phyloP scores from a whole-genome alignment of 2,329 filamentous ascomycete genomes.

The Ophiostoma sp. region DNA sequence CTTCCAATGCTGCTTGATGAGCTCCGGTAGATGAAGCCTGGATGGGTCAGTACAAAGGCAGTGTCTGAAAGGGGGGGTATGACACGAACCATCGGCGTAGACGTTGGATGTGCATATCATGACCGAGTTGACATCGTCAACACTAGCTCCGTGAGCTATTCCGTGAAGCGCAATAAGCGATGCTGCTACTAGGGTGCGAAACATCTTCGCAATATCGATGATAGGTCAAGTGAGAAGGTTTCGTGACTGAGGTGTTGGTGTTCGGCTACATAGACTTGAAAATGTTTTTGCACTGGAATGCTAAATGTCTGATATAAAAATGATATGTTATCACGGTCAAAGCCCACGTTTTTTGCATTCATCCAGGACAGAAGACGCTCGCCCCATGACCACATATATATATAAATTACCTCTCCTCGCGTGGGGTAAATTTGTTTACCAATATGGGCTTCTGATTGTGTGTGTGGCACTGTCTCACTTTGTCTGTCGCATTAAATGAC shows the following conservation, averaged over 20 bases:
- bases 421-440: not conserved
- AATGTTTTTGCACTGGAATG: not conserved
- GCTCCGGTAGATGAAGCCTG: slow-evolving; percentile 24
- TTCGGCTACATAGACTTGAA: not conserved
- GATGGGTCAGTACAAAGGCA: not conserved
- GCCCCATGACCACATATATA: not conserved
- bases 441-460: not conserved
- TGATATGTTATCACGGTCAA: not conserved
- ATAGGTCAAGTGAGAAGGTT: not conserved
- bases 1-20: slow-evolving; percentile 10
- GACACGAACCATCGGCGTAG: slow-evolving; percentile 19
- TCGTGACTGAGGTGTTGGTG: not conserved
- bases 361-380: not conserved
- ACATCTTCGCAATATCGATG: not conserved
- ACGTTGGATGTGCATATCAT: slow-evolving; percentile 17
- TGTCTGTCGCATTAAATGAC: not conserved
- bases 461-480: slow-evolving; percentile 3
- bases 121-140: slow-evolving; percentile 14
- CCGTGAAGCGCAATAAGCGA: not conserved
- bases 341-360: not conserved
- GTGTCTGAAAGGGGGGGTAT: not conserved
- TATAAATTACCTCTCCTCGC: not conserved
- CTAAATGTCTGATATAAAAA: not conserved
- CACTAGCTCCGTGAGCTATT: not conserved
- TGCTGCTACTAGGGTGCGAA: not conserved